Evolutionary conservation across 2,329 filamentous ascomycete genomes (phyloP), one percentile per base, ranked within the genome.

Genomic region (Epichloe typhina): DNA sequence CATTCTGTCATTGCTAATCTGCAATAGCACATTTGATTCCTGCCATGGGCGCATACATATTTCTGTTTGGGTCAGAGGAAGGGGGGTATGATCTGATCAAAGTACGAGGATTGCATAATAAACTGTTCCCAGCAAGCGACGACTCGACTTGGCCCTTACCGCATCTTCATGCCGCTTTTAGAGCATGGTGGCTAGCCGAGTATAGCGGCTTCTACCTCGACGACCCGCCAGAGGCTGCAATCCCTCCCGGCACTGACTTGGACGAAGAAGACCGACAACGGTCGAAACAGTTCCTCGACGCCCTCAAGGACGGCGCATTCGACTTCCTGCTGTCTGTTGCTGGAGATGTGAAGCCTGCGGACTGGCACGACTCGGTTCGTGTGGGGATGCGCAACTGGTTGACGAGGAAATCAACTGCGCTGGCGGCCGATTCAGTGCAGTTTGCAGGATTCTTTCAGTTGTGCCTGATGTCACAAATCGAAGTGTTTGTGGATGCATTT

Each of bases 191-290:
- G 93, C 76, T 96, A 45, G 84, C 88, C 35, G 89, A 97, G 61
- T 96, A 96, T 67, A 93, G 87, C 57, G 88, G 88, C 3, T 87
- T 88, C 73, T 95, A 90, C 63, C 75, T 87, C 52, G 88, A 95
- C 58, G 79, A 84, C 59, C 77, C 79, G 19, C 75, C 79, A 36
- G 73, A 77, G 55, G 74, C 77, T 46, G 72, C 73, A 26, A 72
- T 82, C 31, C 66, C 65, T 1, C 73, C 74, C 42, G 78, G 76
- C 46, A 76, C 84, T 50, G 80, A 89, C 60, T 69, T 87, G 13
- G 77, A 81, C 56, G 46, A 70, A 67, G 88, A 93, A 65, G 80
- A 84, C 49, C 79, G 80, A 46, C 76, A 83, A 56, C 76, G 88
- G 53, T 82, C 84, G 2, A 84, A 83, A 53, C 75, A 82, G 37